Conservation (phyloP, 2,329 filamentous ascomycete species). For the Pseudopithomyces maydicus region DNA sequence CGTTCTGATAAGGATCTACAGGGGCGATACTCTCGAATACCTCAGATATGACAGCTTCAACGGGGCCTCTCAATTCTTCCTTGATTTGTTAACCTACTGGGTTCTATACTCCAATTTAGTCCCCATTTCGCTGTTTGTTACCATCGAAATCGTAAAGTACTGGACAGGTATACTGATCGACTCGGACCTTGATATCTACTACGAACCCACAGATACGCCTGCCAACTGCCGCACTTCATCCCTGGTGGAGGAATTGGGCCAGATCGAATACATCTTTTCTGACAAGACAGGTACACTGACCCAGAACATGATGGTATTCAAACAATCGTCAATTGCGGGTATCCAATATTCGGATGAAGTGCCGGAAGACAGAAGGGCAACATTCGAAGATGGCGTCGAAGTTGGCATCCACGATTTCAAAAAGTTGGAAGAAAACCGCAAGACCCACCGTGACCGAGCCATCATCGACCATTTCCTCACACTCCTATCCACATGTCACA, state of each 20-base stretch:
- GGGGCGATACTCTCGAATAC: slow-evolving; percentile 69
- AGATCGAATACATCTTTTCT: slow-evolving; percentile 98
- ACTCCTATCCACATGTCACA: slow-evolving; percentile 89
- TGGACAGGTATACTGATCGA: slow-evolving; percentile 98
- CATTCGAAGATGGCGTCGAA: slow-evolving; percentile 76
- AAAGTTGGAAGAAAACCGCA: slow-evolving; percentile 71
- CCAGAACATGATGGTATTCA: slow-evolving; percentile 99
- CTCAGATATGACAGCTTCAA: slow-evolving; percentile 66
- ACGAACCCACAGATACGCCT: slow-evolving; percentile 92
- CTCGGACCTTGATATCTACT: slow-evolving; percentile 96
- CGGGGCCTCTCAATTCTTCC: slow-evolving; percentile 81
- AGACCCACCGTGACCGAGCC: slow-evolving; percentile 62
- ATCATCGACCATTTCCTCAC: slow-evolving; percentile 83
- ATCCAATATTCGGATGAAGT: slow-evolving; percentile 93
- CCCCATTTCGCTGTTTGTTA: slow-evolving; percentile 97
- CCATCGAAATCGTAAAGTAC: slow-evolving; percentile 96
- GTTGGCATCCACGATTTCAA: slow-evolving; percentile 86
- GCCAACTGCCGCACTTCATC: slow-evolving; percentile 96
- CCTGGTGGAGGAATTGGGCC: slow-evolving; percentile 93
- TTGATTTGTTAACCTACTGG: slow-evolving; percentile 98
- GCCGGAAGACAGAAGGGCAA: slow-evolving; percentile 84
- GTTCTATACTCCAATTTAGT: slow-evolving; percentile 96
- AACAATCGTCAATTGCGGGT: slow-evolving; percentile 89
- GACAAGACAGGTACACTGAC: slow-evolving; percentile 97
- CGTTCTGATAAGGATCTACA: slow-evolving; percentile 73